Conservation (phyloP, 1,139 yeast genomes). For the Yamadazyma membranifaciens region DNA sequence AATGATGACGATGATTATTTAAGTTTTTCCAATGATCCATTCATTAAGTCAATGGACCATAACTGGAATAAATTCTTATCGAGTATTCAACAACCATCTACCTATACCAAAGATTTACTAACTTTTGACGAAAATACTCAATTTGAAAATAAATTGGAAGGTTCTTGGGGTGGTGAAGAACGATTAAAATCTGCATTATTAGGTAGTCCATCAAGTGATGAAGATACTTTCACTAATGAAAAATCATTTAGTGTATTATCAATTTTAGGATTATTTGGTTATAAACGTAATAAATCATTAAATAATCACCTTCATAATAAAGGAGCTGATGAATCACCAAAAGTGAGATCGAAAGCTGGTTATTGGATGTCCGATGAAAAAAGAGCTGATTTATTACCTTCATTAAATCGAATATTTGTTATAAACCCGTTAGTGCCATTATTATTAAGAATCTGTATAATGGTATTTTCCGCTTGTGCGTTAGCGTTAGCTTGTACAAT, state of each 20-base stretch:
- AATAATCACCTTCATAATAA: slow-evolving; percentile 3
- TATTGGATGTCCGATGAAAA: slow-evolving; percentile 69
- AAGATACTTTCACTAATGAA: slow-evolving; percentile 24
- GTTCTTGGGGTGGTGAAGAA: slow-evolving; percentile 71
- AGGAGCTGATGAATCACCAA: slow-evolving; percentile 24
- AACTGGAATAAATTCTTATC: slow-evolving; percentile 39
- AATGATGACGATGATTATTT: slow-evolving; percentile 32
- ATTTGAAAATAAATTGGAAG: slow-evolving; percentile 27
- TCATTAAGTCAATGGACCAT: slow-evolving; percentile 34
- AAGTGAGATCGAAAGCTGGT: slow-evolving; percentile 55
- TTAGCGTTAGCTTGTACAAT: slow-evolving; percentile 69
- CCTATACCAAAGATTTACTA: slow-evolving; percentile 31
- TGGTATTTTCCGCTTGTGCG: slow-evolving; percentile 59
- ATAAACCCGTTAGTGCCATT: slow-evolving; percentile 82
- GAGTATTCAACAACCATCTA: slow-evolving; percentile 36
- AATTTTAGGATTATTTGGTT: not conserved
- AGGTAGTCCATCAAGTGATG: slow-evolving; percentile 33
- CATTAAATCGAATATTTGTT: slow-evolving; percentile 56
- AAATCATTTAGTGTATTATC: slow-evolving; percentile 8
- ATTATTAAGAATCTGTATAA: slow-evolving; percentile 66
- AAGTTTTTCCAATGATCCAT: slow-evolving; percentile 40
- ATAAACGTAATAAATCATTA: not conserved
- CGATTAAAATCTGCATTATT: slow-evolving; percentile 56
- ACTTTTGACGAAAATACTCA: slow-evolving; percentile 22
- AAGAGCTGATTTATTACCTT: slow-evolving; percentile 64